Base-by-base conservation (phyloP, 1,139 yeast genomes). In the Nakaseomyces glabratus region DNA sequence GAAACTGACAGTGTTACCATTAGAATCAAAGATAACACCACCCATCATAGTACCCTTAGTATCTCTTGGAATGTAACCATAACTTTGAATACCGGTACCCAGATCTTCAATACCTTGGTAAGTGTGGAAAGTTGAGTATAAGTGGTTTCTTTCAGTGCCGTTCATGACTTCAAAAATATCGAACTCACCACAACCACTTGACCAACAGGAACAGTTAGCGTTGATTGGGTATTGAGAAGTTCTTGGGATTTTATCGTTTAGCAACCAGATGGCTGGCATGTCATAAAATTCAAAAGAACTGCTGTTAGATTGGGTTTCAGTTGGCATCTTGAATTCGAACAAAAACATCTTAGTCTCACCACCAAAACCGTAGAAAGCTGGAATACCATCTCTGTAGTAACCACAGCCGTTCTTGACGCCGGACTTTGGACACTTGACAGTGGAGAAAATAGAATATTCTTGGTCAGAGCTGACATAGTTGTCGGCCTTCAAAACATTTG, bases 151-250 rank as follows among this genome's bases (percentile, higher is more conserved):
- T 45, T 74, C 75, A 16, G 82, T 71, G 32, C 56, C 53, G 49
- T 70, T 70, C 67, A 69, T 61, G 18, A 69, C 69, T 65, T 80
- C 93, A 55, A 80, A 80, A 53, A 80, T 73, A 63, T 81, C 93
- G 57, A 76, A 76, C 62, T 81, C 90, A 61, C 93, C 90, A 62
- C 88, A 78, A 10, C 86, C 86, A 35, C 78, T 65, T 24, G 68
- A 62, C 88, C 90, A 80, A 56, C 88, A 76, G 19, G 86, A 77
- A 59, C 88, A 80, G 45, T 70, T 65, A 33, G 67, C 57, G 45
- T 69, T 69, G 31, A 73, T 68, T 42, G 74, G 73, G 57, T 80
- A 80, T 62, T 80, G 88, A 36, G 82, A 67, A 38, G 88, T 79
- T 69, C 90, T 74, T 58, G 88, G 82, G 51, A 80, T 76, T 58